Evolutionary conservation across 176 grass and related monocot genomes (phyloP), one percentile per base, ranked within the genome.

Genomic region (Oryza meridionalis): DNA sequence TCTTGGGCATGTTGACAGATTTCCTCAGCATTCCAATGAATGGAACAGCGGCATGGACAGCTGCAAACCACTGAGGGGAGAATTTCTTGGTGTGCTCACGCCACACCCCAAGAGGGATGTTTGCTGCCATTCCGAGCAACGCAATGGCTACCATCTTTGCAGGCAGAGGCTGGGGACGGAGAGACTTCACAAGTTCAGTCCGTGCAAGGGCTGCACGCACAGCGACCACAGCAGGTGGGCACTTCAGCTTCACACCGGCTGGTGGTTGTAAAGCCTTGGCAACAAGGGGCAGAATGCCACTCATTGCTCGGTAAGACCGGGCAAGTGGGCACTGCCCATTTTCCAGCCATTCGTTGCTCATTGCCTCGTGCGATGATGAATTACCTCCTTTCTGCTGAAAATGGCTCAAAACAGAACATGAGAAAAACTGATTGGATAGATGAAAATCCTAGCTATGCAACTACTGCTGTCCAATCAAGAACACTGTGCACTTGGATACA

Each of bases 21-120:
- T 99, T 99, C 90, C 96, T 92, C 27, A 99, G 77, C 96, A 99
- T 99, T 61, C 77, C 91, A 19, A 99, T 89, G 85, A 96, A 92
- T 1, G 96, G 96, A 63, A 99, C 93, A 11, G 93, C 96, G 0
- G 91, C 93, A 37, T 99, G 96, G 27, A 99, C 77, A 12, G 91
- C 96, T 67, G 89, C 91, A 65, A 99, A 96, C 96, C 96, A 96
- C 42, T 99, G 91, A 2, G 92, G 85, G 2, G 96, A 99, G 55
- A 99, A 99, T 79, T 99, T 99, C 81, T 91, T 80, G 6, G 91
- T 94, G 84, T 99, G 96, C 81, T 93, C 96, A 43, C 96, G 81
- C 96, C 96, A 99, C 37, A 99, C 83, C 19, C 96, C 96, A 44
- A 99, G 91, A 73, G 96, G 96, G 40, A 99, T 85, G 62, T 99